Evolutionary conservation across 108 stramenopile species (phyloP), one percentile per base, ranked within the genome.

Genomic region (Nitzschia palea): DNA sequence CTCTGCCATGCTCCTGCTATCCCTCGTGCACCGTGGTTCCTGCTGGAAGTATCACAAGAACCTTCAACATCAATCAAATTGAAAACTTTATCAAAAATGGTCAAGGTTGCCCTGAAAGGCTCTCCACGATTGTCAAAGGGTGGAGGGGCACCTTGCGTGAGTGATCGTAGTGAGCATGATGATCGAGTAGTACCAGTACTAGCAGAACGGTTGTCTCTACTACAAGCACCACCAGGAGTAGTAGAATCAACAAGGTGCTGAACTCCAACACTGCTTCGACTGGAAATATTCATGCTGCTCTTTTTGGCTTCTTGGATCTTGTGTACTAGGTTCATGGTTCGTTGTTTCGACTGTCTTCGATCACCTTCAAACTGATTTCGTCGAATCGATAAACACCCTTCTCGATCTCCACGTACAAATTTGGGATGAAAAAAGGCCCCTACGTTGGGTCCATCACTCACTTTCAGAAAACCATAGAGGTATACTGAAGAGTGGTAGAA

Each of bases 391-490:
- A 9, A 12, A n/a, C 55, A 55, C 27, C 28, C 25, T 9, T 31
- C 28, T 9, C 12, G 8, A 31, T 55, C n/a, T 17, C 55, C 55
- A 6, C 55, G 15, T 8, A 9, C 10, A n/a, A 55, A 55, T n/a
- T 55, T 6, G 27, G 22, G 55, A 55, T 55, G 55, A 29, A 9
- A 23, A 31, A 55, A 55, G 26, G 14, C 29, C 8, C 8, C 8
- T 4, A 6, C 55, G 4, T 55, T 14, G 8, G 22, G 12, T 29
- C 14, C 15, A 9, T 6, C n/a, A 8, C 28, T 9, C 27, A 22
- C 28, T 31, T 55, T 55, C 55, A 23, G 31, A 55, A 55, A 55
- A 9, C 55, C 55, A 55, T 55, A 55, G 5, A 55, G 12, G n/a
- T 55, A 42, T 42, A 42, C 40, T n/a, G n/a, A n/a, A n/a, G n/a